These are phyloP conservation scores for Fonsecaea erecta DNA, from an alignment of 2,329 filamentous ascomycete species.

Conservation along the genomic window DNA sequence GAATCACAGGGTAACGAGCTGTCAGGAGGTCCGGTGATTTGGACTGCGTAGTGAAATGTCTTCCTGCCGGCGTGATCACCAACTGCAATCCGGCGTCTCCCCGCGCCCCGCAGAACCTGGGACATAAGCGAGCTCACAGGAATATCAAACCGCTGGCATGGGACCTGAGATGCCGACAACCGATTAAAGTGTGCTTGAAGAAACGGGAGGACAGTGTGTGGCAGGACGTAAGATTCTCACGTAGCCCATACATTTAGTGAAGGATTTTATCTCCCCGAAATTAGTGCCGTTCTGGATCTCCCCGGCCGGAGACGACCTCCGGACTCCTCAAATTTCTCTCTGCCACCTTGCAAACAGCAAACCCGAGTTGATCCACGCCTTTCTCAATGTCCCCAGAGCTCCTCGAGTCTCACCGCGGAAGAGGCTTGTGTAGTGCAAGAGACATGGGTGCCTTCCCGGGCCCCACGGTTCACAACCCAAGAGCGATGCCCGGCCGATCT, in stretches of 20 bases:
- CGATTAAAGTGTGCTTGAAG: not conserved
- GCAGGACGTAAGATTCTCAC: not conserved
- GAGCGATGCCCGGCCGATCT: not conserved
- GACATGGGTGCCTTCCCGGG: not conserved
- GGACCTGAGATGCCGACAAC: not conserved
- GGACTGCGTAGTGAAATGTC: not conserved
- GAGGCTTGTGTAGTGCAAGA: not conserved
- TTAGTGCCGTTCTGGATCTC: not conserved
- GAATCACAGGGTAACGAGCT: not conserved
- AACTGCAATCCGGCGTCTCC: not conserved
- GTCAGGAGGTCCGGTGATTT: not conserved
- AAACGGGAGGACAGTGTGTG: not conserved
- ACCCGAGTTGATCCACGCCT: not conserved
- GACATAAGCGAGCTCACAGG: not conserved
- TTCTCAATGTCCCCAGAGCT: not conserved
- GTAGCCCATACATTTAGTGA: not conserved
- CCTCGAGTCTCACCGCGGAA: not conserved
- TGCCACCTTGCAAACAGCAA: not conserved
- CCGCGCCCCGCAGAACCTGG: not conserved
- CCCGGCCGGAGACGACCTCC: not conserved
- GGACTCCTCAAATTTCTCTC: not conserved
- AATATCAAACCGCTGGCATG: not conserved
- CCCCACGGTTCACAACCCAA: not conserved
- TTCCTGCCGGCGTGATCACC: not conserved
- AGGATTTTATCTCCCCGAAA: not conserved